Evolutionary conservation across 2,329 filamentous ascomycete species (phyloP), one percentile per base, ranked within the genome.

Genomic region (Hymenoscyphus albidus): DNA sequence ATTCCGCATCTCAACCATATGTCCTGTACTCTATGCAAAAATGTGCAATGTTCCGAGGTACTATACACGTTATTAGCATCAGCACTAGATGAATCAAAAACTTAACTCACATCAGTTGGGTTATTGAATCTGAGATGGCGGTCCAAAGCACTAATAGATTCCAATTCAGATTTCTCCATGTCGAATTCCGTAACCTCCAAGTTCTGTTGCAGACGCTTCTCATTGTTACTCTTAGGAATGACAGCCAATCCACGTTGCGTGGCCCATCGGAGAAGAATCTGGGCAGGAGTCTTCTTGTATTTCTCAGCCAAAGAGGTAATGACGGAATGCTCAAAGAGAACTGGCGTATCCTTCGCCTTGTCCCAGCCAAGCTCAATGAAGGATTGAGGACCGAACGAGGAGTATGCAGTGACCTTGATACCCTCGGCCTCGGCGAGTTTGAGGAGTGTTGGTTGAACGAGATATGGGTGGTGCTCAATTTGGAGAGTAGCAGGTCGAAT

Each of bases 381-480:
- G 65, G 85, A 87, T 74, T 90, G 83, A 32, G 91, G 90, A 48
- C 92, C 92, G 74, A 95, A 94, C 59, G 89, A 91, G 27, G 89
- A 93, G 83, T 95, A 96, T 60, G 90, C 92, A 3, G 91, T 95
- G 64, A 96, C 83, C 70, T 83, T 82, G 72, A 96, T 88, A 66
- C 86, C 85, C 79, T 92, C 83, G 62, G 80, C 79, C 80, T 89
- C 82, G 72, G 88, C 89, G 61, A 92, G 85, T 72, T 85, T 80
- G 72, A 95, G 77, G 61, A 96, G 85, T 62, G 87, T 83, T 65
- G 81, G 78, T 82, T 96, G 92, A 67, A 90, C 88, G 65, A 94
- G 85, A 83, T 93, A 95, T 32, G 92, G 92, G 83, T 96, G 92
- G 81, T 94, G 91, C 82, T 96, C 92, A 77, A 96, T 88, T 82